These are phyloP conservation scores for Ceratocystis huliohia DNA, from an alignment of 2,329 filamentous ascomycete species.

Conservation along the genomic window DNA sequence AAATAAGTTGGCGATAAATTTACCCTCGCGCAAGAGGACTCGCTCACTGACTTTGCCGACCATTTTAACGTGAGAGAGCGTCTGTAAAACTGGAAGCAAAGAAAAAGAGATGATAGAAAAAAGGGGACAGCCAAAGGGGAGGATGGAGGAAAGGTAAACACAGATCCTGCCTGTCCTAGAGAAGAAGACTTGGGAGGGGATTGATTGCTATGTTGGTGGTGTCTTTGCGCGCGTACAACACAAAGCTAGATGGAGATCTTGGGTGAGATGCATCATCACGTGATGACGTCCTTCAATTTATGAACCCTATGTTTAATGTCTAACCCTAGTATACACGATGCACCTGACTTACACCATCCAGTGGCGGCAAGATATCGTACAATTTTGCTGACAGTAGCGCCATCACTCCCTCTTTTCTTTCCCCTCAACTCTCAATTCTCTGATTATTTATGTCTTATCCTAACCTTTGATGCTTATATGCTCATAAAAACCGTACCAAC, in stretches of 20 bases:
- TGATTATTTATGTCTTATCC: background rate
- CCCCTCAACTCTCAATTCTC: background rate
- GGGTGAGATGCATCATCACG: background rate
- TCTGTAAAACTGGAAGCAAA: background rate
- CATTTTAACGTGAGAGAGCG: constrained; percentile 31
- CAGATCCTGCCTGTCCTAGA: too few relatives aligned
- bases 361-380: background rate
- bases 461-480: background rate
- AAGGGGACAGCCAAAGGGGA: background rate
- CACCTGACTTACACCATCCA: background rate
- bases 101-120: background rate
- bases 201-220: background rate
- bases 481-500: background rate
- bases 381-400: background rate
- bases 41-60: constrained; percentile 54
- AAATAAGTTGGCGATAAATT: background rate
- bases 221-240: background rate
- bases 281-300: background rate
- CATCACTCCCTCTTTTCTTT: background rate
- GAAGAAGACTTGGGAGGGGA: background rate
- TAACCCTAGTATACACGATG: background rate
- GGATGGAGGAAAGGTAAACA: too few relatives aligned
- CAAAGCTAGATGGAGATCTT: background rate
- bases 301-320: background rate
- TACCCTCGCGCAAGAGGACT: constrained; percentile 51